Conservation (phyloP, 345 rosid species). For the Erucastrum elatum region DNA sequence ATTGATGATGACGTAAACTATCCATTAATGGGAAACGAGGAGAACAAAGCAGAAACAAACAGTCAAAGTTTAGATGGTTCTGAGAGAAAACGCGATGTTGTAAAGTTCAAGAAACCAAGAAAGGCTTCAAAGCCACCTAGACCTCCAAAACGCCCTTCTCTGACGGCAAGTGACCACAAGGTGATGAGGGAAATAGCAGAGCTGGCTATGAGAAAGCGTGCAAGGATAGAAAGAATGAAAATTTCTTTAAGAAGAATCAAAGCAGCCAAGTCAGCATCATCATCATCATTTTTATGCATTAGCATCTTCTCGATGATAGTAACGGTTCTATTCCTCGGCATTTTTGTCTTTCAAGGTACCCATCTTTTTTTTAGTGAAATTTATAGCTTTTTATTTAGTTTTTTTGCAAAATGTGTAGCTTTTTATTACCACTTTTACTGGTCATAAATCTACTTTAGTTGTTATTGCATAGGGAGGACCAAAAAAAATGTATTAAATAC, state of each 20-base stretch:
- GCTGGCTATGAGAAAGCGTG: conserved; percentile 74
- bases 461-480: too few species aligned
- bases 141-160: conserved; percentile 70
- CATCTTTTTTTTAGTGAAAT: neutral
- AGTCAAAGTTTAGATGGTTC: conserved; percentile 29
- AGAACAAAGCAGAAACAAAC: conserved; percentile 23
- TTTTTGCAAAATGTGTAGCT: too few species aligned
- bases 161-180: conserved; percentile 73
- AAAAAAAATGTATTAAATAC: neutral
- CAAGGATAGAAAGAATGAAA: conserved; percentile 70
- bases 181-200: conserved; percentile 72
- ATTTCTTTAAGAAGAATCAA: conserved; percentile 55
- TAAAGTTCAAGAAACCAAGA: conserved; percentile 49
- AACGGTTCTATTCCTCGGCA: conserved; percentile 59
- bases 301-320: conserved; percentile 60
- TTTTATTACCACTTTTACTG: neutral
- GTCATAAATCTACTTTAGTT: neutral
- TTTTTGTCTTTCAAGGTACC: conserved; percentile 78
- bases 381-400: neutral
- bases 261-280: conserved; percentile 43
- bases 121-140: conserved; percentile 83
- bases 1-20: conserved; percentile 34
- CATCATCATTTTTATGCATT: conserved; percentile 53
- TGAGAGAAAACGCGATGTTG: conserved; percentile 38
- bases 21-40: conserved; percentile 17